Base-by-base conservation (phyloP, 2,329 filamentous ascomycete species). In the Pseudofabraea citricarpa region DNA sequence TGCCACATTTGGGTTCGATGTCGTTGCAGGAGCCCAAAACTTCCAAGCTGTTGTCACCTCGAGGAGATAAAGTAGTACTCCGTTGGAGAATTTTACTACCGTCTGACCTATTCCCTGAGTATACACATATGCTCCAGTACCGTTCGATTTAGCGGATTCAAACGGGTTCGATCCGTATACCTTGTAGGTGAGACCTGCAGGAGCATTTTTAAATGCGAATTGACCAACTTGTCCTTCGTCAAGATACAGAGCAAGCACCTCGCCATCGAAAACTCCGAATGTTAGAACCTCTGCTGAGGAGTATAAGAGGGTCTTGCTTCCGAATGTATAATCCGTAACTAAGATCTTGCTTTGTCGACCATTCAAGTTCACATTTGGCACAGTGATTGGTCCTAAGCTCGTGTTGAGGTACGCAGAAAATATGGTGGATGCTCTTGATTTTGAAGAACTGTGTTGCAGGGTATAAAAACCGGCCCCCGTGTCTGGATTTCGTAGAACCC, bases 311-410 rank as follows among this genome's bases (percentile, higher is more conserved):
- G 61, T 69, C 21, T 69, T 63, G 1, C 62, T 61, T 4, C 74
- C 73, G 44, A 77, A 61, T 0, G 56, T 54, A 41, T 77, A 77
- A 51, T 79, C 73, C 0, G 72, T 75, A 16, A 76, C 70, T 3
- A 77, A 59, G 47, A 77, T 75, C 49, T 74, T 75, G 53, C 71
- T 74, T 54, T 77, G 72, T 15, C 72, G 65, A 9, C 74, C 74
- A 37, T 69, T 64, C 3, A 78, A 61, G 36, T 70, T 66, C n/a
- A 77, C 64, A 27, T 67, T 67, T 0, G 72, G 67, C 3, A 72
- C 60, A 2, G 58, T 66, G 7, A 69, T 52, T 18, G 58, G 53
- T 36, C 72, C 74, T 13, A 56, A 56, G 2, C 71, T 71, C 1
- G 75, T 79, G 19, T 66, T 64, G 13, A 75, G 64, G 33, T 64